A percentile compares a stretch with the other conserved stretches of the same genome.
Conservation (phyloP, 331 rosid species). For the Rhamnella rubrinervis region DNA sequence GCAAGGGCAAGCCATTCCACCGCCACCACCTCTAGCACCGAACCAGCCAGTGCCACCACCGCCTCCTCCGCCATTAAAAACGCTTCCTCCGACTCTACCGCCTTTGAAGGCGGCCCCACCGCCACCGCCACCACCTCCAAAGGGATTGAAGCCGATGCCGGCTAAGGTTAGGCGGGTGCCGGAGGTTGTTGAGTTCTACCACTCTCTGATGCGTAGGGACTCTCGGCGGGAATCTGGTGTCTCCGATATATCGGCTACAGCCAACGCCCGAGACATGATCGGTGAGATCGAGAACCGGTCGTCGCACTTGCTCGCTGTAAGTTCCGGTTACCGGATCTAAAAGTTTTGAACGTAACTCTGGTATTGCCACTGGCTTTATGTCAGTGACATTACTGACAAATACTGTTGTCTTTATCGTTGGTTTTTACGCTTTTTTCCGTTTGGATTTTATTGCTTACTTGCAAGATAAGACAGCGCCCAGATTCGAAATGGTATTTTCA, state of each 20-base stretch:
- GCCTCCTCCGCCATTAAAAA: conserved; percentile 27
- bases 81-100: conserved; percentile 16
- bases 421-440: not conserved
- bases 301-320: conserved; percentile 76
- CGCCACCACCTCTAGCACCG: conserved; percentile 36
- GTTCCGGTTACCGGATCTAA: conserved; percentile 31
- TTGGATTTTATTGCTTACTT: conserved; percentile 43
- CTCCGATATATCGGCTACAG: conserved; percentile 52
- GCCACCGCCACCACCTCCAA: conserved; percentile 61
- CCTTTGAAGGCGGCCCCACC: conserved; percentile 27
- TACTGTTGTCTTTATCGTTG: conserved; percentile 14
- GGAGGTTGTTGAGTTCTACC: conserved; percentile 97
- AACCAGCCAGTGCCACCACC: conserved; percentile 26
- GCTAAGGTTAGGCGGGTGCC: conserved; percentile 81
- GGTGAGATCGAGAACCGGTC: conserved; percentile 99
- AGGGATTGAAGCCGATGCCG: conserved; percentile 39
- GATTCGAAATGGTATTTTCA: conserved; percentile 35
- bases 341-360: conserved; percentile 27
- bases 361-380: conserved; percentile 38
- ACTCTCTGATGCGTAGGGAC: conserved; percentile 91
- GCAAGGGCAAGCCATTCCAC: conserved; percentile 28
- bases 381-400: conserved; percentile 26
- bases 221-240: conserved; percentile 57
- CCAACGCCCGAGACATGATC: conserved; percentile 95
- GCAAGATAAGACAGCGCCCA: conserved; percentile 44